These are phyloP conservation scores for Colletotrichum sp. DNA, from an alignment of 2,329 filamentous ascomycete genomes.

Conservation along the genomic window DNA sequence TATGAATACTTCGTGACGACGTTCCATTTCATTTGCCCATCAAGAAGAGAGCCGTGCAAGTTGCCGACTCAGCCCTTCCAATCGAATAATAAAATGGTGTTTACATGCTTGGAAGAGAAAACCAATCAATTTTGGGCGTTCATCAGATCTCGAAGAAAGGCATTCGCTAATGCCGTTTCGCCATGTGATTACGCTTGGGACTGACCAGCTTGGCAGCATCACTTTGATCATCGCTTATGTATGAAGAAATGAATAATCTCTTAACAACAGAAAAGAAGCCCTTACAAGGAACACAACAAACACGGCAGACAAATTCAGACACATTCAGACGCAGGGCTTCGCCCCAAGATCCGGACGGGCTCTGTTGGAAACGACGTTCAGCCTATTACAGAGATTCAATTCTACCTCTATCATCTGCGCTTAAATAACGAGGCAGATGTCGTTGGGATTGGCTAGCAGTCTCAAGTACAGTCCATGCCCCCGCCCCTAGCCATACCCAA, in stretches of 20 bases:
- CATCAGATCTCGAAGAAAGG: too few species aligned
- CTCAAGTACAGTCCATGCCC: neutral
- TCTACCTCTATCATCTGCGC: neutral
- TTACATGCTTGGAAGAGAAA: neutral
- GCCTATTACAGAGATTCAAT: too few species aligned
- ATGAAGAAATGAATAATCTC: neutral
- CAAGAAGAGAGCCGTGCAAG: neutral
- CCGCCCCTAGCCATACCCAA: too few species aligned
- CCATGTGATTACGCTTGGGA: neutral
- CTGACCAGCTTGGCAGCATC: too few species aligned
- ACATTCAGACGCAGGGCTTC: rapidly evolving
- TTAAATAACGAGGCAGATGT: rapidly evolving
- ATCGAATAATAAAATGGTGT: neutral
- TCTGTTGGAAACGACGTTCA: neutral
- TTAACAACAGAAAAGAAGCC: neutral
- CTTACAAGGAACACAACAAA: neutral
- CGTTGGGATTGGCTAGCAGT: neutral
- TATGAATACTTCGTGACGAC: neutral
- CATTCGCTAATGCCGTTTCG: rapidly evolving
- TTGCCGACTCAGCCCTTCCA: neutral
- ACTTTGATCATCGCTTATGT: neutral
- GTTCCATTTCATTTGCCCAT: neutral
- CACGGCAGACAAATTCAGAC: rapidly evolving
- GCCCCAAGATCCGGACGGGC: neutral
- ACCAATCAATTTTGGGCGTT: too few species aligned